Conservation (phyloP, 169 alveolate species). For the Cryptosporidium felis region DNA sequence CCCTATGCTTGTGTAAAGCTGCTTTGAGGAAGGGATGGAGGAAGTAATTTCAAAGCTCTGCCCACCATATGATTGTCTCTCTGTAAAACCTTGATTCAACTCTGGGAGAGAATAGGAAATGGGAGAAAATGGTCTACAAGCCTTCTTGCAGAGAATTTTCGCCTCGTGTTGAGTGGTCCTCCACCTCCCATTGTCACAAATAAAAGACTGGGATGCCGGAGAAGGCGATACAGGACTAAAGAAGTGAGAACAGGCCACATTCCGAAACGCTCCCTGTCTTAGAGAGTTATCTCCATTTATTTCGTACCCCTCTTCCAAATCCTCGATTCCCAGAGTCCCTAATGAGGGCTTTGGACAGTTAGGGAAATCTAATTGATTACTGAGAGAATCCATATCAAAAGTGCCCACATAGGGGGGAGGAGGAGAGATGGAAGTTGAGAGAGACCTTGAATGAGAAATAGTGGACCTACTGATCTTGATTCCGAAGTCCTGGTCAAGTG, state of each 20-base stretch:
- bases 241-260: neutral
- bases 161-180: slow-evolving; percentile 43
- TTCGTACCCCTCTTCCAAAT: slow-evolving; percentile 37
- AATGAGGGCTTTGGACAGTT: slow-evolving; percentile 38
- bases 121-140: slow-evolving; percentile 20
- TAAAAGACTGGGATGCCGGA: slow-evolving; percentile 39
- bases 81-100: neutral
- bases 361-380: slow-evolving; percentile 56
- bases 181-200: slow-evolving; percentile 71
- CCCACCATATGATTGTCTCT: too few species aligned
- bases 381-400: slow-evolving; percentile 47
- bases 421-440: slow-evolving; percentile 27
- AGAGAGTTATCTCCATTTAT: slow-evolving; percentile 49
- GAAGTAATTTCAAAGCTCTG: too few species aligned
- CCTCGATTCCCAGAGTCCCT: slow-evolving; percentile 18
- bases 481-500: slow-evolving; percentile 28
- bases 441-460: slow-evolving; percentile 41
- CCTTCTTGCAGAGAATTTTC: slow-evolving; percentile 34
- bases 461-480: neutral
- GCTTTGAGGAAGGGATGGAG: too few species aligned
- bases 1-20: neutral
- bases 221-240: slow-evolving; percentile 21
- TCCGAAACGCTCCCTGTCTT: slow-evolving; percentile 61
- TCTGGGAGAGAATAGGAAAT: neutral
- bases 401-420: slow-evolving; percentile 66